Evolutionary conservation across 2,329 filamentous ascomycete species (phyloP), one percentile per base, ranked within the genome.

Genomic region (Plenodomus lindquistii): DNA sequence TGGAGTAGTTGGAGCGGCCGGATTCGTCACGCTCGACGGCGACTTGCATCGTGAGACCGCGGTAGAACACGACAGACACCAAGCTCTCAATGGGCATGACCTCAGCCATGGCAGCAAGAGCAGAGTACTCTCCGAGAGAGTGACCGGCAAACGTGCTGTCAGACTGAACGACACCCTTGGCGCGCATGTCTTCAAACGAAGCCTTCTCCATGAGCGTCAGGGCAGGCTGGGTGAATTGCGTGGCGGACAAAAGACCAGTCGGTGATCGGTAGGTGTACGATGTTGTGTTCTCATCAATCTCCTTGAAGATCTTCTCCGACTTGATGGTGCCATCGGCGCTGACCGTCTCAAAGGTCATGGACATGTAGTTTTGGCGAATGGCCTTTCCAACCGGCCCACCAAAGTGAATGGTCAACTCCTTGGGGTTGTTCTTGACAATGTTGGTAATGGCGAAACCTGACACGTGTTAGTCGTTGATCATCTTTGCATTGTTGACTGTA

Each of bases 61-160:
- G 91, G 80, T 99, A 99, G 83, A 99, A 99, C 46, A 99, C 95
- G 39, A 99, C 94, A 0, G 94, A 97, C 2, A 99, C 94, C 73
- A 99, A 81, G 62, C 88, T 94, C 80, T 99, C 94, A 67, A 99
- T 99, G n/a, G 95, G 94, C 90, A 99, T 96, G 71, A 99, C 94
- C 69, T 99, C 93, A 10, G 95, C 94, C 52, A 99, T 82, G 11
- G 94, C 94, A 55, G 94, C 94, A 55, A 99, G 85, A 9, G 94
- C 94, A 55, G 92, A 97, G 80, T 99, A 99, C 78, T 99, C 94
- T 75, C 94, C 94, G 18, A 99, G 85, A 0, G 95, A 99, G 80
- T 99, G 94, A 59, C 94, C 94, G 13, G 94, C 94, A 72, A 99
- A 99, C 60, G 89, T 96, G 82, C 91, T 97, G 79, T 97, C 93